Evolutionary conservation across 345 rosid genomes (phyloP).

Genomic region (Dipteronia dyeriana): DNA sequence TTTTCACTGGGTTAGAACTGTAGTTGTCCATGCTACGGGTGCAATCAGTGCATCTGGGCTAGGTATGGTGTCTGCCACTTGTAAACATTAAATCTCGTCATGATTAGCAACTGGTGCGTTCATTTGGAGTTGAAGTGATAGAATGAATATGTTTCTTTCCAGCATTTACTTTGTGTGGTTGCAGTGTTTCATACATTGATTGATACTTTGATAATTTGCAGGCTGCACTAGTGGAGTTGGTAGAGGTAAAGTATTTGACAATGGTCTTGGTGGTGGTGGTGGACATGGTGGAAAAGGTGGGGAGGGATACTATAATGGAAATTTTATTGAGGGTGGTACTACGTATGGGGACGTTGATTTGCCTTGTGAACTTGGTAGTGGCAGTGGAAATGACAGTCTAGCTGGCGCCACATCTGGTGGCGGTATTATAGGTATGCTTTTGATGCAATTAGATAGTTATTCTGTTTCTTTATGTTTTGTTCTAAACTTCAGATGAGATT

Average conservation of each 20-base stretch:
- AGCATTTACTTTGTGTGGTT: neutral
- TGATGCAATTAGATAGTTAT: constrained; percentile 11
- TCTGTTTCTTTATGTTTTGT: neutral
- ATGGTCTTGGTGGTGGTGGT: constrained; percentile 85
- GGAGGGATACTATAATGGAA: constrained; percentile 72
- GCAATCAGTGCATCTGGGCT: constrained; percentile 54
- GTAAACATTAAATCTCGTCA: neutral
- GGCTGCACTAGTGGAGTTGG: constrained; percentile 94
- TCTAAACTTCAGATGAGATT: neutral
- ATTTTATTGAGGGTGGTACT: constrained; percentile 66
- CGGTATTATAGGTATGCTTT: constrained; percentile 75
- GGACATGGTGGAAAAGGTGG: constrained; percentile 98
- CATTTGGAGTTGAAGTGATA: constrained; percentile 2
- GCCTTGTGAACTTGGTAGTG: constrained; percentile 98
- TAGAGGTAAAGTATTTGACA: constrained; percentile 62
- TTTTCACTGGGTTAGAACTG: constrained; percentile 64
- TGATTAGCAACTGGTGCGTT: neutral
- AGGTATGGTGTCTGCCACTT: constrained; percentile 36
- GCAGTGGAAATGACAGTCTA: constrained; percentile 78
- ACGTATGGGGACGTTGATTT: constrained; percentile 77
- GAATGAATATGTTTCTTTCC: neutral
- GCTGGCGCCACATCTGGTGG: constrained; percentile 81
- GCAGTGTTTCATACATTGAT: neutral
- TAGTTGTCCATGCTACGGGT: constrained; percentile 48
- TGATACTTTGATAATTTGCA: constrained; percentile 31